phyloP scores from a whole-genome alignment of 139 green algal species.

The Asterochloris erici region DNA sequence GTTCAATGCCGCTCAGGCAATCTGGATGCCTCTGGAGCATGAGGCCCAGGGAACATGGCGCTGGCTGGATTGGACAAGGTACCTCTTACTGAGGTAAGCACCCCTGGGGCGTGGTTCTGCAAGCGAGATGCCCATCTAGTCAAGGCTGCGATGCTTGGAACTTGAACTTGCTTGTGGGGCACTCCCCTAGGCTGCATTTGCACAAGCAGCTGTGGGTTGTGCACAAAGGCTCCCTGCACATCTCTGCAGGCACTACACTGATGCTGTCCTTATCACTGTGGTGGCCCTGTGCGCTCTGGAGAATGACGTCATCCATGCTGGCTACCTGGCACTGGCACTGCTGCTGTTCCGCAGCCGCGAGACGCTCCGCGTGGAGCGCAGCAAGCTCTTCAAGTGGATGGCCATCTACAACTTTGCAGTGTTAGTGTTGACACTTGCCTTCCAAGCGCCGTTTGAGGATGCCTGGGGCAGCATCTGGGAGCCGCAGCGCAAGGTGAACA shows the following conservation, averaged over 20 bases:
- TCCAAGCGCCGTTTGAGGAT: constrained; percentile 47
- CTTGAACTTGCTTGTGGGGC: too few species aligned
- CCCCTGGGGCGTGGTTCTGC: too few species aligned
- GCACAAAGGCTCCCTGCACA: too few species aligned
- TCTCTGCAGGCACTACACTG: constrained; percentile 40
- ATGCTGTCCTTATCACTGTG: constrained; percentile 47
- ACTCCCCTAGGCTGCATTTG: too few species aligned
- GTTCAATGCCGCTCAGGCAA: not conserved
- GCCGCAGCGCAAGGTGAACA: not conserved
- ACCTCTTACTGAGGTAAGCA: constrained; percentile 36
- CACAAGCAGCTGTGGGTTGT: too few species aligned
- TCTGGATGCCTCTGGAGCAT: constrained; percentile 24
- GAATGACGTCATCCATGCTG: constrained; percentile 73
- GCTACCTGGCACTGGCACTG: constrained; percentile 72
- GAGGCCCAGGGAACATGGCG: constrained; percentile 27
- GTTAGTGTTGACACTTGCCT: constrained; percentile 52
- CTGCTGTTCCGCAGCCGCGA: constrained; percentile 64
- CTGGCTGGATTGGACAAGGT: constrained; percentile 50
- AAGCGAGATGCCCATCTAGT: too few species aligned
- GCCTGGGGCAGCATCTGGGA: not conserved
- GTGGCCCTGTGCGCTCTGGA: constrained; percentile 61
- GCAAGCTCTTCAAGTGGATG: constrained; percentile 63
- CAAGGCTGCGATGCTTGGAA: too few species aligned
- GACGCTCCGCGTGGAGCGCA: constrained; percentile 30
- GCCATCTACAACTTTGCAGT: constrained; percentile 71